These are phyloP conservation scores for Gigaspora rosea DNA, from an alignment of 192 early-diverging fungal genomes.

Conservation along the genomic window DNA sequence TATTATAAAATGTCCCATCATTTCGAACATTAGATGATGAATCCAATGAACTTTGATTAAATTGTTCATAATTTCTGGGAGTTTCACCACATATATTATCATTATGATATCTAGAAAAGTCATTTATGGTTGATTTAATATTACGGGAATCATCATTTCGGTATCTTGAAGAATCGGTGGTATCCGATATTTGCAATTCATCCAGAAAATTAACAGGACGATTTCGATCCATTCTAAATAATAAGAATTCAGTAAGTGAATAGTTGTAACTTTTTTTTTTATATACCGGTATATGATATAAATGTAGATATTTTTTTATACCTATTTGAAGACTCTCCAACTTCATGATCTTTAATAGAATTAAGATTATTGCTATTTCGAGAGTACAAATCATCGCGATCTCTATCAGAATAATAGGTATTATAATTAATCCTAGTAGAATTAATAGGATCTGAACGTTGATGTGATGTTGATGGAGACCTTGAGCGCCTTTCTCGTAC, in stretches of 20 bases:
- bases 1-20: neutral
- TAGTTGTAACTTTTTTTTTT: neutral
- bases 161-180: neutral
- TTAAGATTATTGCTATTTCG: neutral
- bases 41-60: neutral
- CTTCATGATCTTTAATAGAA: neutral
- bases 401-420: neutral
- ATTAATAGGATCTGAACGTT: neutral
- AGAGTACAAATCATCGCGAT: neutral
- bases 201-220: neutral
- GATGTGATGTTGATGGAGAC: neutral
- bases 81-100: neutral
- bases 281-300: neutral
- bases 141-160: constrained; percentile 14
- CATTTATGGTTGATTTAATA: neutral
- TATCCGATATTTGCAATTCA: neutral
- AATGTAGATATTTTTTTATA: neutral
- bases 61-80: neutral
- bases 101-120: neutral
- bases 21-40: neutral
- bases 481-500: neutral
- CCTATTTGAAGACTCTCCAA: neutral
- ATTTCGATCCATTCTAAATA: neutral
- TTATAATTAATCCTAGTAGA: neutral
- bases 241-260: neutral